These are phyloP conservation scores for Rhizophagus clarus DNA, from an alignment of 192 early-diverging fungal genomes.

Conservation along the genomic window DNA sequence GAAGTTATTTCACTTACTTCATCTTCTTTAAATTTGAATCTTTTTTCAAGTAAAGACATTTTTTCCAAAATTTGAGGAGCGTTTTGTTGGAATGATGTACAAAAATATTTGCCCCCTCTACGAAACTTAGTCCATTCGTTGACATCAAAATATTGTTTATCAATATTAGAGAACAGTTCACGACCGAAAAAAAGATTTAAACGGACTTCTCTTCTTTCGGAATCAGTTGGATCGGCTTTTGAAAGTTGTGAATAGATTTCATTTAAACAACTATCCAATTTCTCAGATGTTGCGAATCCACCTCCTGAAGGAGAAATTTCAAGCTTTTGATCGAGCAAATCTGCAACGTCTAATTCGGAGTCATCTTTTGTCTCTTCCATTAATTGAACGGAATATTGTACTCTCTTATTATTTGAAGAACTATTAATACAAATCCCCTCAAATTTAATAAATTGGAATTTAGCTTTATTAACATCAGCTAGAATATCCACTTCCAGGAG, in stretches of 20 bases:
- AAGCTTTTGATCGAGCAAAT: background rate
- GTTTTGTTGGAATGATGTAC: constrained; percentile 12
- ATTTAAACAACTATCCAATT: constrained; percentile 4
- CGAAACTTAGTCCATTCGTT: constrained; percentile 2
- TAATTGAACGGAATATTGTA: background rate
- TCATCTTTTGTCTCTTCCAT: background rate
- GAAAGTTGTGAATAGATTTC: background rate
- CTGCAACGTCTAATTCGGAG: background rate
- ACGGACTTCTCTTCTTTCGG: background rate
- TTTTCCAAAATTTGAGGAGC: constrained; percentile 14
- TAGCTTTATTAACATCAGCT: background rate
- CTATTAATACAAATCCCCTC: background rate
- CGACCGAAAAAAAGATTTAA: constrained; percentile 18
- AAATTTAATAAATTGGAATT: constrained; percentile 9
- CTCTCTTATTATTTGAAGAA: background rate
- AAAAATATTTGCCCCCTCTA: too few species aligned
- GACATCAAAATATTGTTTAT: background rate
- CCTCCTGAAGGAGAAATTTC: background rate
- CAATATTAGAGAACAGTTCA: background rate
- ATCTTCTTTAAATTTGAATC: constrained; percentile 6
- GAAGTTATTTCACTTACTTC: background rate
- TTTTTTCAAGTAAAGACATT: background rate
- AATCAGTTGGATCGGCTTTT: constrained; percentile 1
- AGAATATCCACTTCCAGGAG: background rate
- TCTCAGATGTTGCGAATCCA: background rate